Base-by-base conservation (phyloP, 192 early-diverging fungal species). In the Coemansia erecta region DNA sequence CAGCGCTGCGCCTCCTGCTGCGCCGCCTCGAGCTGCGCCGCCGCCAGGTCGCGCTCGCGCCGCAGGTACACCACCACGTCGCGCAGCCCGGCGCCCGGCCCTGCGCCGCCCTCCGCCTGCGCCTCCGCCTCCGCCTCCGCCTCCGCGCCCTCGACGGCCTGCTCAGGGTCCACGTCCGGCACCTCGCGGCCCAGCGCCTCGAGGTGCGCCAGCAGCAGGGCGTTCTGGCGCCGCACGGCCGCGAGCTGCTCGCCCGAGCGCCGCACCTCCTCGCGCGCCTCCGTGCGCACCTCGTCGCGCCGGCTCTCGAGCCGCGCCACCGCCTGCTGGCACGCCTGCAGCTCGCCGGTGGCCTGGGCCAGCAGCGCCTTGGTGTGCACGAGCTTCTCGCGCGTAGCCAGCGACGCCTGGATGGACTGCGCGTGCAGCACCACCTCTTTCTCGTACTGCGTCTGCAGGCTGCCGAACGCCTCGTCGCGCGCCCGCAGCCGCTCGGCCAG, bases 21-120 rank as follows among this genome's bases (percentile, higher is more conserved):
- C 23, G 84, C 80, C 17, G 90, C 52, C 37, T 88, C 88, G 6
- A 83, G 75, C 71, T 90, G 85, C 26, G 84, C 82, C 44, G 85
- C 70, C 4, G 86, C 70, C 53, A 90, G 86, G 19, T 92, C 88
- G 46, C 88, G 86, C 60, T 94, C 90, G 35, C 84, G 82, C 13
- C 90, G 85, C 45, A 90, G 68, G 54, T 85, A 85, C 13, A 80
- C 72, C 45, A 92, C 80, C 8, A 92, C 80, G 47, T 89, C 86
- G 46, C 80, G 78, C 39, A 84, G 56, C 3, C 81, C 73, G 17
- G 45, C 59, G 10, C 37, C 44, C 59, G 24, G 28, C 35, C 51
- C 46, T 35, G 7, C 4, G 51, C 9, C 24, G 53, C n/a, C n/a
- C n/a, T n/a, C n/a, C n/a, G n/a, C n/a, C n/a, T n/a, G n/a, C n/a